Evolutionary conservation across 129 eudicot species (phyloP).

Genomic region (Chrysanthemum lavandulifolium): DNA sequence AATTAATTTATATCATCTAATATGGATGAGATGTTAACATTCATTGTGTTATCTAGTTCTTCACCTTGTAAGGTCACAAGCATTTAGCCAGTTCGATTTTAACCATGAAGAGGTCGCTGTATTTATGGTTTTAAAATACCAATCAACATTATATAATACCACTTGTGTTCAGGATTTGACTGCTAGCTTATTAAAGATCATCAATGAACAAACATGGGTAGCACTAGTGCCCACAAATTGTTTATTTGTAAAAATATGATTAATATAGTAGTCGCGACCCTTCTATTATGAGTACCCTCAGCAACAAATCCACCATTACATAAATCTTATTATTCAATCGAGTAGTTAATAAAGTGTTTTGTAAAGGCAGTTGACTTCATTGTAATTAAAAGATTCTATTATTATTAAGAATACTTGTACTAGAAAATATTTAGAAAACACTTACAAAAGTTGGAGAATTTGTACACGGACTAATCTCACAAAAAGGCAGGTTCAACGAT

Average conservation of each 20-base stretch:
- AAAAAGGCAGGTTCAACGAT: too few relatives aligned
- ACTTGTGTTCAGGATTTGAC: neutral
- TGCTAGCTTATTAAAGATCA: conserved; percentile 1
- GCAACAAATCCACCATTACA: neutral
- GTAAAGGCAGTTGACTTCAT: neutral
- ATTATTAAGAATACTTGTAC: neutral
- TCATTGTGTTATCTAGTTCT: too few relatives aligned
- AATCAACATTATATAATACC: neutral
- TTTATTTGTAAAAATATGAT: conserved; percentile 6
- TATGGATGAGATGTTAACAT: too few relatives aligned
- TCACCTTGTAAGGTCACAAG: too few relatives aligned
- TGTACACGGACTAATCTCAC: neutral
- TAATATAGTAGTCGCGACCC: neutral
- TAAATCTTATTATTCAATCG: neutral
- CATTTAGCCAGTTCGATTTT: too few relatives aligned
- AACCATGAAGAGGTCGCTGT: too few relatives aligned
- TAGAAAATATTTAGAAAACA: neutral
- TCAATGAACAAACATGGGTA: conserved; percentile 27
- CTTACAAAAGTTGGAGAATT: neutral
- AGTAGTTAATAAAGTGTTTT: too few relatives aligned
- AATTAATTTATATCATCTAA: too few relatives aligned
- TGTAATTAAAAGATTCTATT: neutral
- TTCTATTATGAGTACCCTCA: neutral
- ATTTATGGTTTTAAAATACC: neutral
- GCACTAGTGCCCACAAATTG: conserved; percentile 17